Evolutionary conservation across 441 rosid species (phyloP).

Genomic region (Syzygium malaccense): DNA sequence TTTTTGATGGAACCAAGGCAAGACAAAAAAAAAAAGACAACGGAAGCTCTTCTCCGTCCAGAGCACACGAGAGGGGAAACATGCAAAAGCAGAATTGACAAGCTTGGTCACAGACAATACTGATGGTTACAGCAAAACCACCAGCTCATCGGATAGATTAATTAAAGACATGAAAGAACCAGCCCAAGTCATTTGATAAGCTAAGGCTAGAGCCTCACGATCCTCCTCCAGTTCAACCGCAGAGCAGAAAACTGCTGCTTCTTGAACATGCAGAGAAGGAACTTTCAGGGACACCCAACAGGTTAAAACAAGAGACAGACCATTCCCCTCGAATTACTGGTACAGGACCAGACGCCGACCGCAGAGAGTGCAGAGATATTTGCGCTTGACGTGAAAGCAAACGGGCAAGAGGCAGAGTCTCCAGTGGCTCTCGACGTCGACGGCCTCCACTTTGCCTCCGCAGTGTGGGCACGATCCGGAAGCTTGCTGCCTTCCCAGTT

Average conservation of each 20-base stretch:
- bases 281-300: background rate
- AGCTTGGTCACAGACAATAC: background rate
- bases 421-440: constrained; percentile 64
- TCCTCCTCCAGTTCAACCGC: background rate
- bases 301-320: background rate
- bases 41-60: background rate
- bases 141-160: background rate
- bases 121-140: background rate
- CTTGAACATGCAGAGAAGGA: background rate
- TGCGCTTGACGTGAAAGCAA: constrained; percentile 59
- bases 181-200: background rate
- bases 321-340: constrained; percentile 3
- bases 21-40: background rate
- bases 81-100: background rate
- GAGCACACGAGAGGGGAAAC: background rate
- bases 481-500: constrained; percentile 59
- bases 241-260: background rate
- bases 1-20: background rate
- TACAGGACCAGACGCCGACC: constrained; percentile 43
- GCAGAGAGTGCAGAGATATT: constrained; percentile 48
- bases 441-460: constrained; percentile 62
- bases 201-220: background rate
- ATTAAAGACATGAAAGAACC: background rate
- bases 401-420: constrained; percentile 72
- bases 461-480: constrained; percentile 78